A percentile compares a stretch with the other conserved stretches of the same genome.
These are phyloP conservation scores for Neurospora sp. DNA, from an alignment of 495 filamentous ascomycete species.

Conservation along the genomic window DNA sequence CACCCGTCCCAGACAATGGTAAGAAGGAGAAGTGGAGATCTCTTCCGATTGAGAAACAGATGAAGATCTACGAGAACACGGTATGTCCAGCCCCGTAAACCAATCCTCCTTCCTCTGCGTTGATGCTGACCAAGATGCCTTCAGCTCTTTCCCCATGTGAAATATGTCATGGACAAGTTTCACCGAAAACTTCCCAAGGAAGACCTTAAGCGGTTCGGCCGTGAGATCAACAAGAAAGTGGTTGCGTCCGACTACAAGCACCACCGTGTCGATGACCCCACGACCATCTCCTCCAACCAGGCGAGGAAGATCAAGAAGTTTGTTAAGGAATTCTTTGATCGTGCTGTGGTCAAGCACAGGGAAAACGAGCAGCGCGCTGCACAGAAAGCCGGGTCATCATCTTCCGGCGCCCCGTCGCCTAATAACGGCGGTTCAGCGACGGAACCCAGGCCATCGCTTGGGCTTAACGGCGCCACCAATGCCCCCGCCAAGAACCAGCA, in stretches of 20 bases:
- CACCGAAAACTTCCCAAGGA: constrained; percentile 75
- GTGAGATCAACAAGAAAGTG: constrained; percentile 80
- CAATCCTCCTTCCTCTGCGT: background rate
- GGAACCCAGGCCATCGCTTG: background rate
- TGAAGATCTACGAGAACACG: constrained; percentile 86
- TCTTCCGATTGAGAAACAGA: constrained; percentile 72
- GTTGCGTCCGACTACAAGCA: constrained; percentile 86
- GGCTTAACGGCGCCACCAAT: constrained; percentile 10
- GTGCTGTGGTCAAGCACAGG: constrained; percentile 64
- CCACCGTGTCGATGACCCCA: constrained; percentile 71
- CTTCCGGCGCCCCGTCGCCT: background rate
- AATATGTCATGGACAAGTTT: constrained; percentile 77
- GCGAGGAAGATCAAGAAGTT: constrained; percentile 71
- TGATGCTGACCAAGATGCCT: constrained; percentile 15
- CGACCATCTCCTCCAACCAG: constrained; percentile 60
- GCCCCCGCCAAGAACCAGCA: constrained; percentile 9
- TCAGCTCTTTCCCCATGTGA: constrained; percentile 74
- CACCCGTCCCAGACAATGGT: constrained; percentile 44
- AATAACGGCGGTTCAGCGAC: background rate
- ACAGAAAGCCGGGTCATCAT: background rate
- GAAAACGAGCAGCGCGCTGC: constrained; percentile 50
- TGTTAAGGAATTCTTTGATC: constrained; percentile 77
- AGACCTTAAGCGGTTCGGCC: constrained; percentile 76
- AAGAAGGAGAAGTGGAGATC: constrained; percentile 78
- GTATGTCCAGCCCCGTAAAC: constrained; percentile 36